Evolutionary conservation across 2,329 filamentous ascomycete species (phyloP), one percentile per base, ranked within the genome.

Genomic region (Trichoderma koningiopsis): DNA sequence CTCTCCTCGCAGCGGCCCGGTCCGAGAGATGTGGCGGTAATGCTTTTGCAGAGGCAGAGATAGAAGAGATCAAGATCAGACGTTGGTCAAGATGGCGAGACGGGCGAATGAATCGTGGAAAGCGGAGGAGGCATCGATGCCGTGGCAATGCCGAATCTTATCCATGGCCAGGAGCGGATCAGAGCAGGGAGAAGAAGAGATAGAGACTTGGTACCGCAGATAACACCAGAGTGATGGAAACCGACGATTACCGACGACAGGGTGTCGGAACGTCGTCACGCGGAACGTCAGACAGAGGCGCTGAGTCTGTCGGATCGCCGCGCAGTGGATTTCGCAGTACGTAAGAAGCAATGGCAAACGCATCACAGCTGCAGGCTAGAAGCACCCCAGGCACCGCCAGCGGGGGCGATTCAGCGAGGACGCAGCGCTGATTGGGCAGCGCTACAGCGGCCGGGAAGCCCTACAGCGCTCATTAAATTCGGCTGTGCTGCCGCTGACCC

Each of bases 161-260:
- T 33, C 27, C 55, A 57, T 57, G 55, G 29, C 55, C 55, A 49
- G 40, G 40, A n/a, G 40, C 40, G n/a, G 40, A 24, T 43, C 16
- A 16, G 7, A n/a, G 47, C 22, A 16, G 24, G 16, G 40, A 19
- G 14, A 31, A 4, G 13, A 37, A 33, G 24, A 40, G 14, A 31
- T 5, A 24, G 43, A 6, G 37, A 16, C 37, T 19, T 16, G 37
- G 37, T 16, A 6, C 43, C 43, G 7, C 43, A 47, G n/a, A 49
- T 40, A 22, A 59, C 33, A 35, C 5, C 5, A 22, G n/a, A 43
- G 19, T 43, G 40, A 43, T 13, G 33, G 29, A 59, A 40, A 59
- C 66, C 66, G 66, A 68, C 49, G 66, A 68, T 68, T 68, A 57
- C 66, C 66, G 65, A 37, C 19, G 19, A 40, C n/a, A 31, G 60